Conservation (phyloP, 1,284 basidiomycete species). For the Microbotryum scabiosae region DNA sequence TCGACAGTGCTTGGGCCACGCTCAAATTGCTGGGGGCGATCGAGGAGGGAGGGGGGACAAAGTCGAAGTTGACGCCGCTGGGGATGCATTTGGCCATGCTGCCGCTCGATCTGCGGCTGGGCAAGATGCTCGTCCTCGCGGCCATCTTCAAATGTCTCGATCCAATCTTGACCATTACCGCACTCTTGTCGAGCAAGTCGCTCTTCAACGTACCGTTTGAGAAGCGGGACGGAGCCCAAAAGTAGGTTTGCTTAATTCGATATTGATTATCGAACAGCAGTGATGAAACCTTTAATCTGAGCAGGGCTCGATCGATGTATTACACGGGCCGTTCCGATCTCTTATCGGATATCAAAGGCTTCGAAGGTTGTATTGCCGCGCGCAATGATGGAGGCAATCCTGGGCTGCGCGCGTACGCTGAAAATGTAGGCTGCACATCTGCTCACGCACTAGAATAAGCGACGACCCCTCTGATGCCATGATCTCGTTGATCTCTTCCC, state of each 20-base stretch:
- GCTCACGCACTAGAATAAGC: not conserved
- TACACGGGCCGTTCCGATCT: conserved; percentile 71
- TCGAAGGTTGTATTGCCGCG: conserved; percentile 56
- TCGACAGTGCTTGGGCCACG: conserved; percentile 68
- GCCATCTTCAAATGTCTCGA: conserved; percentile 71
- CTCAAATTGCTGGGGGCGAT: conserved; percentile 74
- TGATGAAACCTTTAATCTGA: conserved; percentile 6
- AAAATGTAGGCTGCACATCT: conserved; percentile 48
- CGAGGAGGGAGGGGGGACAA: conserved; percentile 46
- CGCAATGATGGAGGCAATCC: conserved; percentile 49
- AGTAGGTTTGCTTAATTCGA: conserved; percentile 43
- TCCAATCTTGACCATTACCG: conserved; percentile 65
- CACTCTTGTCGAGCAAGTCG: conserved; percentile 77
- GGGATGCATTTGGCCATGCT: conserved; percentile 74
- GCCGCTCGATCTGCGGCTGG: conserved; percentile 80
- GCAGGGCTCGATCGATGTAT: conserved; percentile 61
- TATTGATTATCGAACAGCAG: not conserved
- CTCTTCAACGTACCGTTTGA: conserved; percentile 74
- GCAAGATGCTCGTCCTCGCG: conserved; percentile 83
- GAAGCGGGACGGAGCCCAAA: conserved; percentile 66
- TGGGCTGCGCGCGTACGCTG: conserved; percentile 60
- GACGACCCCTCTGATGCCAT: not conserved
- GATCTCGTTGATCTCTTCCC: not conserved
- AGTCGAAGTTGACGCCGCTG: conserved; percentile 59
- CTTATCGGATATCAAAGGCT: conserved; percentile 70